These are phyloP conservation scores for Termitomyces sp. DNA, from an alignment of 768 basidiomycete genomes.

Conservation along the genomic window DNA sequence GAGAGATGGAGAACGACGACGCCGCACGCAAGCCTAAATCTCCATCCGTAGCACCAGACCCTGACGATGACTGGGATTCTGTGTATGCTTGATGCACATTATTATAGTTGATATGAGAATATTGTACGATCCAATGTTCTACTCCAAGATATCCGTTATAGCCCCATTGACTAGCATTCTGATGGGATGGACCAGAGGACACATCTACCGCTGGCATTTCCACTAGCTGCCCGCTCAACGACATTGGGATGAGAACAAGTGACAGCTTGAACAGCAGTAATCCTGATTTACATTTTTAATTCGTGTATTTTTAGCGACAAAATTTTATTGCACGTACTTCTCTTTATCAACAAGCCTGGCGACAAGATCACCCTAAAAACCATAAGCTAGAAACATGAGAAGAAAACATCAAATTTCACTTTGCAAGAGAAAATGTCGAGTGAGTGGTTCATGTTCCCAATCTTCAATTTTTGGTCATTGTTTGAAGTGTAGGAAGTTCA, in stretches of 20 bases:
- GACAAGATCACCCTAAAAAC: conserved; percentile 62
- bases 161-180: conserved; percentile 11
- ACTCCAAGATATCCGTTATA: neutral
- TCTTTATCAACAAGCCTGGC: conserved; percentile 56
- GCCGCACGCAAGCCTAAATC: conserved; percentile 7
- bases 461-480: conserved; percentile 31
- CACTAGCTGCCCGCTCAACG: conserved; percentile 71
- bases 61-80: conserved; percentile 59
- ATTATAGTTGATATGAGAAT: neutral
- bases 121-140: conserved; percentile 4
- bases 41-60: conserved; percentile 1
- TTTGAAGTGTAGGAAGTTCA: neutral
- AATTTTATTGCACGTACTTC: conserved; percentile 35
- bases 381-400: conserved; percentile 1
- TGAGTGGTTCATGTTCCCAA: conserved; percentile 78
- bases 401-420: conserved; percentile 31
- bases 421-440: conserved; percentile 74
- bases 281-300: conserved; percentile 34
- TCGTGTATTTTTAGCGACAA: neutral
- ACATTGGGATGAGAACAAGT: conserved; percentile 80
- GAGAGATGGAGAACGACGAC: conserved; percentile 43
- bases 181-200: conserved; percentile 72
- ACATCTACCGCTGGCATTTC: conserved; percentile 78
- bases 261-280: conserved; percentile 87
- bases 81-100: conserved; percentile 47